Evolutionary conservation across 2,329 filamentous ascomycete species (phyloP), one percentile per base, ranked within the genome.

Genomic region (Stagonosporopsis cucurbitacearum): DNA sequence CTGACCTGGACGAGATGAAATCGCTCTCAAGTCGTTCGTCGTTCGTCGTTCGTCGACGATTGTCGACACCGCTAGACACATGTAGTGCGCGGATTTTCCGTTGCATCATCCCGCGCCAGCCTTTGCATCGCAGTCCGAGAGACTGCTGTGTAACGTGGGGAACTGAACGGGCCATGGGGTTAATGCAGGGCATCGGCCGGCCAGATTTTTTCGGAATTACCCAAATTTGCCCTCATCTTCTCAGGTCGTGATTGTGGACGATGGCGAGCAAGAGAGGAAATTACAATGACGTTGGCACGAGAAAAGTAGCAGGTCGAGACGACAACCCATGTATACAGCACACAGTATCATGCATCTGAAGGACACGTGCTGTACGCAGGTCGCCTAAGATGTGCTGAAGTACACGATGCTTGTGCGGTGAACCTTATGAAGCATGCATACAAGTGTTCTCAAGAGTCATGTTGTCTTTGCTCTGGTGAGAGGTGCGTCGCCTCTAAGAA

Each of bases 211-310:
- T 57, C 54, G 54, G 60, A 57, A 65, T 62, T 61, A 61, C 39
- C 58, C 62, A 61, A 68, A 49, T 67, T 71, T 71, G 50, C 55
- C 32, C 32, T 53, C 58, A 59, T 57, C 42, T 55, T 56, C 59
- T 60, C 22, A 17, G 23, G 19, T 47, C 36, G 42, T 51, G 36
- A 47, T 50, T 47, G 42, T 50, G 47, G 41, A 55, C 41, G 36
- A 22, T 36, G 30, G 32, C 46, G 19, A 36, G 28, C 46, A 13
- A 40, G 26, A 41, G 41, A 51, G 47, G 51, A 54, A 28, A 56
- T 56, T 56, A 26, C 53, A 43, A 13, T 15, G 36, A n/a, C 32
- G 19, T 30, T 47, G 23, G 43, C 22, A 11, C 32, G 32, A 20
- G 23, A 6, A 26, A 43, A 43, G 33, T 17, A 43, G 46, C 47